These are phyloP conservation scores for Rusavskia elegans DNA, from an alignment of 495 filamentous ascomycete genomes.

Conservation along the genomic window DNA sequence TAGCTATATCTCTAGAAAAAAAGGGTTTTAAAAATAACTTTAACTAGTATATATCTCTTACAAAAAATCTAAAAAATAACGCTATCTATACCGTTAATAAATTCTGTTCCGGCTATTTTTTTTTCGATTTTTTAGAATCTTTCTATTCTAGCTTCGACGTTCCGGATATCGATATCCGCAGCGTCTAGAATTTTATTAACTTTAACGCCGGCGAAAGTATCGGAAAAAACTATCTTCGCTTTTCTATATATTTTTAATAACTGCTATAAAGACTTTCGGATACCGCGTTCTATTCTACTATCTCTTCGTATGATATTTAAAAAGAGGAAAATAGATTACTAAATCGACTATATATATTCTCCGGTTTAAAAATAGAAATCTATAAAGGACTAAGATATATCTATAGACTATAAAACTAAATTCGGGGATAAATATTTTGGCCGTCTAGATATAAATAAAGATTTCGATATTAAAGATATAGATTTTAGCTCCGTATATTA, in stretches of 20 bases:
- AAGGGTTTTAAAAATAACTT: constrained; percentile 85
- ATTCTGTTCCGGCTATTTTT: no score
- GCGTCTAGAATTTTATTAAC: constrained; percentile 95
- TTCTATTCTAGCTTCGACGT: constrained; percentile 87
- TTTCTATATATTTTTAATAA: constrained; percentile 94
- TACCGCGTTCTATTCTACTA: constrained; percentile 83
- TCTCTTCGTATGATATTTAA: constrained; percentile 80
- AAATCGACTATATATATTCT: constrained; percentile 65
- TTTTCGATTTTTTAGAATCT: constrained; percentile 55
- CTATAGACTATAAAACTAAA: constrained; percentile 73
- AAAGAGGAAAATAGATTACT: constrained; percentile 86
- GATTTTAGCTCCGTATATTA: constrained; percentile 68
- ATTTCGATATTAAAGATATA: constrained; percentile 51
- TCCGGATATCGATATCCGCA: constrained; percentile 84
- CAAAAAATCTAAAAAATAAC: constrained; percentile 82
- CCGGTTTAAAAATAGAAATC: constrained; percentile 15
- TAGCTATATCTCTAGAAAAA: constrained; percentile 46
- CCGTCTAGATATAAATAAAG: constrained; percentile 70
- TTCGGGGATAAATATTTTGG: constrained; percentile 95
- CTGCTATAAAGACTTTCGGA: constrained; percentile 86
- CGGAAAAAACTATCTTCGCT: constrained; percentile 83
- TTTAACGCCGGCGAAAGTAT: constrained; percentile 61
- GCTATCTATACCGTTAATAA: constrained; percentile 86
- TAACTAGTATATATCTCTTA: constrained; percentile 96
- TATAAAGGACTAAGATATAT: constrained; percentile 45